Evolutionary conservation across 441 rosid genomes (phyloP).

Genomic region (Bocquillonia castaneifolia): DNA sequence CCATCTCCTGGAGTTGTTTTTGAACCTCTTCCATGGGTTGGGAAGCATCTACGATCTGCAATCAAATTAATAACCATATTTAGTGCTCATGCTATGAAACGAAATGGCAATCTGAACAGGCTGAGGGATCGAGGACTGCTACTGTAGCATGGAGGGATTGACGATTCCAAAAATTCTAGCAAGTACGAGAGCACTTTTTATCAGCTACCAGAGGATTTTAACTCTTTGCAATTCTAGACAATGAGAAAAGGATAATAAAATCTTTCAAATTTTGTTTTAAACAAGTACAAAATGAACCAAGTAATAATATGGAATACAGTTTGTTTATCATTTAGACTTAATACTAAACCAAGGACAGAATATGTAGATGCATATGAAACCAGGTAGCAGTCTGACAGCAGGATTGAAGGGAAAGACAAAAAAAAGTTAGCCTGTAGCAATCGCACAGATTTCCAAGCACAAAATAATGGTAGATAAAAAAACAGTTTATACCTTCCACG

Average conservation of each 20-base stretch:
- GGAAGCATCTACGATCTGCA: constrained; percentile 60
- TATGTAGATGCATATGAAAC: not conserved
- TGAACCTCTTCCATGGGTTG: constrained; percentile 53
- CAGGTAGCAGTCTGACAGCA: not conserved
- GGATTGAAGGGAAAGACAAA: not conserved
- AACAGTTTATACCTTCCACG: constrained; percentile 67
- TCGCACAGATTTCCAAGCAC: not conserved
- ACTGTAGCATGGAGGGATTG: too few relatives aligned
- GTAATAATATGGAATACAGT: not conserved
- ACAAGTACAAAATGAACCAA: not conserved
- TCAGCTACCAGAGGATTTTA: not conserved
- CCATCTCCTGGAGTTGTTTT: constrained; percentile 48
- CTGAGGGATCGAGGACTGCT: too few relatives aligned
- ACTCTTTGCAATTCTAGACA: not conserved
- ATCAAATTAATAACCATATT: constrained; percentile 6
- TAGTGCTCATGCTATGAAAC: not conserved
- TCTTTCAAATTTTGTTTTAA: too few relatives aligned
- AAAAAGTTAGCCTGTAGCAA: not conserved
- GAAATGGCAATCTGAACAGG: too few relatives aligned
- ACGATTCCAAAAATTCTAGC: not conserved
- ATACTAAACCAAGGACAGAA: not conserved
- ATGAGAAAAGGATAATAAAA: not conserved
- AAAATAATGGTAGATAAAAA: not conserved
- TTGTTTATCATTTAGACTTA: not conserved
- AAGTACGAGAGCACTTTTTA: not conserved